These are phyloP conservation scores for Aspergillus versicolor DNA, from an alignment of 2,329 filamentous ascomycete genomes.

Conservation along the genomic window DNA sequence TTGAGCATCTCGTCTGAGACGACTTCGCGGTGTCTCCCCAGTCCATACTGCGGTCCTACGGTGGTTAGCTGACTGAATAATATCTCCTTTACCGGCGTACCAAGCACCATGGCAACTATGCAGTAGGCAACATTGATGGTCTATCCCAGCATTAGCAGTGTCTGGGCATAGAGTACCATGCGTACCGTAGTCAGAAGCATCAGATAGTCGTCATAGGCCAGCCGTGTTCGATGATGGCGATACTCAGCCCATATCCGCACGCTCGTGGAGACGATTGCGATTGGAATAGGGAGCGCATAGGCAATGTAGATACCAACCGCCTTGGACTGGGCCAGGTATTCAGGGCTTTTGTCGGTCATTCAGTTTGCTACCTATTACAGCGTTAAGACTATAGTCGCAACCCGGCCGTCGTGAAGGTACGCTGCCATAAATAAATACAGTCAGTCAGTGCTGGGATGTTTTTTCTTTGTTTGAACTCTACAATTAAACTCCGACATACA, in stretches of 20 bases:
- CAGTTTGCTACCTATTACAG: neutral
- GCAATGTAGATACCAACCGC: constrained; percentile 8
- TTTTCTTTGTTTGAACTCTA: no score
- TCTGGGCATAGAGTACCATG: no score
- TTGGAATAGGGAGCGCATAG: constrained; percentile 17
- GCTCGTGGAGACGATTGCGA: constrained; percentile 13
- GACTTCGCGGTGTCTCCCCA: constrained; percentile 14
- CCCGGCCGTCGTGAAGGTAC: no score
- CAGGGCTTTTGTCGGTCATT: neutral
- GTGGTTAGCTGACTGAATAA: no score
- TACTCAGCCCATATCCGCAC: constrained; percentile 16
- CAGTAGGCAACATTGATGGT: no score
- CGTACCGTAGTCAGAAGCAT: constrained; percentile 18
- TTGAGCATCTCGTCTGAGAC: constrained; percentile 6
- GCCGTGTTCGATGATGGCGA: neutral
- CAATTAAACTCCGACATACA: no score
- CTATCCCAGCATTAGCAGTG: no score
- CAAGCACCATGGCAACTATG: no score
- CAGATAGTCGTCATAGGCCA: constrained; percentile 16
- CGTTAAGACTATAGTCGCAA: no score
- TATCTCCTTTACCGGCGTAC: no score
- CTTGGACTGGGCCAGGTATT: constrained; percentile 12
- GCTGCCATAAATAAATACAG: no score
- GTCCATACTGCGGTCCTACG: constrained; percentile 16
- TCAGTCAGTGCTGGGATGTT: no score